Evolutionary conservation across 345 rosid species (phyloP).

Genomic region (Dipteronia sinensis): DNA sequence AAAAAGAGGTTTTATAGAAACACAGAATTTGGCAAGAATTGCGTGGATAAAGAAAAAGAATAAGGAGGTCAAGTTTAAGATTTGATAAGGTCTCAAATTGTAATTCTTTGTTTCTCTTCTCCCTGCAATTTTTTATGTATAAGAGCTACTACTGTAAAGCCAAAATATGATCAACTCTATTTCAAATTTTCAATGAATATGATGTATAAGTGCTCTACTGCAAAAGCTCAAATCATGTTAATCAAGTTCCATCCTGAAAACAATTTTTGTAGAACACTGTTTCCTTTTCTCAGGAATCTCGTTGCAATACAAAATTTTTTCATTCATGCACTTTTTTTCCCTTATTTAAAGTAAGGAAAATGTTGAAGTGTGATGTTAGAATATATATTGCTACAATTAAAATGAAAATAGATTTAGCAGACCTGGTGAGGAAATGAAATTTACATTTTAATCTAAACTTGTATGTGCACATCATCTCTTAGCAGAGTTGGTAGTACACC

Average conservation of each 20-base stretch:
- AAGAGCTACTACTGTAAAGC: slow-evolving; percentile 33
- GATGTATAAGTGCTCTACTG: slow-evolving; percentile 24
- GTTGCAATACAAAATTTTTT: background rate
- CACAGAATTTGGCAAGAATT: slow-evolving; percentile 20
- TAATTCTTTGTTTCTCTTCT: slow-evolving; percentile 12
- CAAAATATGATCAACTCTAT: slow-evolving; percentile 18
- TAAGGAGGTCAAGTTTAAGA: slow-evolving; percentile 24
- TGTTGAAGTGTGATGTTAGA: background rate
- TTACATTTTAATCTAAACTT: too few species aligned
- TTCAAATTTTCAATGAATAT: background rate
- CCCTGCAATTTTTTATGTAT: slow-evolving; percentile 2
- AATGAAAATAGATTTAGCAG: too few species aligned
- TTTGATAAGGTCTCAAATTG: slow-evolving; percentile 18
- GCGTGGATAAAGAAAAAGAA: slow-evolving; percentile 25
- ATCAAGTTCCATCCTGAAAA: slow-evolving; percentile 13
- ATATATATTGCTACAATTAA: too few species aligned
- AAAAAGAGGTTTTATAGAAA: slow-evolving; percentile 9
- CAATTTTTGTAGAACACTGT: slow-evolving; percentile 3
- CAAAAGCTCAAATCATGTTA: slow-evolving; percentile 25
- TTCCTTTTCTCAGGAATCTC: background rate
- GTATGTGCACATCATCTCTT: too few species aligned
- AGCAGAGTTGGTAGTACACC: too few species aligned
- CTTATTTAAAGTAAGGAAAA: background rate
- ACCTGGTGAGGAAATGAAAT: too few species aligned
- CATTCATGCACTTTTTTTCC: background rate